Evolutionary conservation across 805 yeast species (phyloP), one percentile per base, ranked within the genome.

Genomic region (Kuraishia hungarica): DNA sequence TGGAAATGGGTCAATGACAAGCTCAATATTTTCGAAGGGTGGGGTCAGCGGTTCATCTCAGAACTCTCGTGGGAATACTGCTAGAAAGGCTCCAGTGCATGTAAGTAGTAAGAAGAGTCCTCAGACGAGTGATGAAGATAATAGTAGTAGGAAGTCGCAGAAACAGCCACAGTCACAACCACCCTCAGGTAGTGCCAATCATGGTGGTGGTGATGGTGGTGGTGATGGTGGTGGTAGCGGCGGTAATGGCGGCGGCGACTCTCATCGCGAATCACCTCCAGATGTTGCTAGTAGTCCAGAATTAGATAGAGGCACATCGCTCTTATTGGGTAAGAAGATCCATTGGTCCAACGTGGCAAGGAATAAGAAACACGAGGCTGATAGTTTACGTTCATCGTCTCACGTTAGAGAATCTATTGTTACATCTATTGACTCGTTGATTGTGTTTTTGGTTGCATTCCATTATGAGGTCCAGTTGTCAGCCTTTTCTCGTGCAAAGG

Each of bases 401-500:
- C 54, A 59, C 5, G 57, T 54, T 23, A 48, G 57, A 13, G 17
- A 26, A 10, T 60, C 69, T n/a, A 57, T 62, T 7, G 29, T 64
- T 2, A 55, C 59, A 23, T 64, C 65, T 28, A 24, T 60, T 1
- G 68, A 65, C 50, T 66, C 70, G 1, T 54, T 63, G 24, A 26
- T 67, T 2, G 50, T 66, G 6, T 66, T 64, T 52, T 56, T 66
- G 8, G 53, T 64, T n/a, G 64, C 62, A 20, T 61, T 66, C 24
- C 56, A 58, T 23, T 51, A 56, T 6, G 62, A 63, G 51, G 69
- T 65, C 17, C 22, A 52, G 35, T 39, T 15, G 23, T 24, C 24
- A 21, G 58, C 58, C 50, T 61, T 65, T 64, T 53, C 59, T 23
- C 58, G 56, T 29, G 53, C 58, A 48, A 52, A 57, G 22, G 58